phyloP scores from a whole-genome alignment of 306 rosid genomes.

The Fagus sylvatica region DNA sequence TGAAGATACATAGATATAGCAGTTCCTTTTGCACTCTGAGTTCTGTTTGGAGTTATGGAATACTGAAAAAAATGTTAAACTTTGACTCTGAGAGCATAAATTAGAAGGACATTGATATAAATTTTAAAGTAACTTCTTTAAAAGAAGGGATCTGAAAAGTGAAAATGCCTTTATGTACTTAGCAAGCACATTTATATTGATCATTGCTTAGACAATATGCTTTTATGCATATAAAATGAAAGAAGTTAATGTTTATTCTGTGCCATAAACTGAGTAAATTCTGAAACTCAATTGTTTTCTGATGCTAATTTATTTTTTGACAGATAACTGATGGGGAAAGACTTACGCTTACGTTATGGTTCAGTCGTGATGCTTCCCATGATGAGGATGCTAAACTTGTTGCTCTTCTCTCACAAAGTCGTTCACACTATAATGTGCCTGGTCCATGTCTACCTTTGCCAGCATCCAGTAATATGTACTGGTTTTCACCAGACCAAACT shows the following conservation, averaged over 20 bases:
- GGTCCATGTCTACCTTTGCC: conserved; percentile 61
- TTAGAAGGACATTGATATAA: neutral
- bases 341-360: conserved; percentile 87
- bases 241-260: neutral
- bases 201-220: neutral
- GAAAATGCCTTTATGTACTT: neutral
- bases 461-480: conserved; percentile 85
- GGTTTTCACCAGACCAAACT: conserved; percentile 65
- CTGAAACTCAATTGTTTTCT: conserved; percentile 22
- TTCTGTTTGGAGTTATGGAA: too few relatives aligned
- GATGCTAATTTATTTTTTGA: conserved; percentile 33
- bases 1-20: too few relatives aligned
- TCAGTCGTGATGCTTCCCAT: conserved; percentile 77
- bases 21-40: too few relatives aligned
- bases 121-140: neutral
- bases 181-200: neutral
- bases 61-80: neutral
- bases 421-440: conserved; percentile 34
- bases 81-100: too few relatives aligned
- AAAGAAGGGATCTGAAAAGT: neutral
- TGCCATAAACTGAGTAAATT: neutral
- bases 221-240: neutral
- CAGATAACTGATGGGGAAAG: conserved; percentile 91
- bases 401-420: conserved; percentile 61
- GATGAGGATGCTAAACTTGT: conserved; percentile 85